phyloP scores from a whole-genome alignment of 164 flowering plant genomes.

The Pachysandra terminalis region DNA sequence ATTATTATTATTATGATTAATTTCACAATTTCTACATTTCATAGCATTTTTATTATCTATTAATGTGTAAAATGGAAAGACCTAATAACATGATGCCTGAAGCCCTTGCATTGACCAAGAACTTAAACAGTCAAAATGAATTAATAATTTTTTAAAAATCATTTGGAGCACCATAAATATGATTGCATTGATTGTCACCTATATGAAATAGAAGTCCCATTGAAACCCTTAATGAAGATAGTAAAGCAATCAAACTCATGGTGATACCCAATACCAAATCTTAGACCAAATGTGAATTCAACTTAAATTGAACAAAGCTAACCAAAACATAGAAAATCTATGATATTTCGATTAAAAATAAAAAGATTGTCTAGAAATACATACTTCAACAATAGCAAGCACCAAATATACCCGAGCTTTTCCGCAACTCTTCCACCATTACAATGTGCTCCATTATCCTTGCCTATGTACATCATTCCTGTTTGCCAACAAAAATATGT shows the following conservation, averaged over 20 bases:
- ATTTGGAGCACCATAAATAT: no score
- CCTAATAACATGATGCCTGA: no score
- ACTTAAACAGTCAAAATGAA: no score
- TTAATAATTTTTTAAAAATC: no score
- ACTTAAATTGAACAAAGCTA: neutral
- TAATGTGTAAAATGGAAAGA: no score
- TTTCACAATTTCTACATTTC: no score
- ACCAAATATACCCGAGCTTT: conserved; percentile 3
- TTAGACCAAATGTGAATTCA: neutral
- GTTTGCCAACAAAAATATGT: conserved; percentile 5
- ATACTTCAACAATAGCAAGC: conserved; percentile 19
- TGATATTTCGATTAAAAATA: conserved; percentile 7
- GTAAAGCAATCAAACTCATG: neutral
- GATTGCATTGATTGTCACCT: no score
- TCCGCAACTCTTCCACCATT: neutral
- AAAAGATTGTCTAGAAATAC: conserved; percentile 20
- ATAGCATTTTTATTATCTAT: no score
- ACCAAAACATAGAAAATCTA: neutral
- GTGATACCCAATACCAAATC: neutral
- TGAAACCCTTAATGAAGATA: neutral
- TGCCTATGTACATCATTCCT: conserved; percentile 32
- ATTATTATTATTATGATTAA: no score
- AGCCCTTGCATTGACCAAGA: no score
- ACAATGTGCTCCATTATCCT: conserved; percentile 14
- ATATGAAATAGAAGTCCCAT: neutral